Evolutionary conservation across 1,139 yeast genomes (phyloP).

Genomic region (Candida sanyaensis): DNA sequence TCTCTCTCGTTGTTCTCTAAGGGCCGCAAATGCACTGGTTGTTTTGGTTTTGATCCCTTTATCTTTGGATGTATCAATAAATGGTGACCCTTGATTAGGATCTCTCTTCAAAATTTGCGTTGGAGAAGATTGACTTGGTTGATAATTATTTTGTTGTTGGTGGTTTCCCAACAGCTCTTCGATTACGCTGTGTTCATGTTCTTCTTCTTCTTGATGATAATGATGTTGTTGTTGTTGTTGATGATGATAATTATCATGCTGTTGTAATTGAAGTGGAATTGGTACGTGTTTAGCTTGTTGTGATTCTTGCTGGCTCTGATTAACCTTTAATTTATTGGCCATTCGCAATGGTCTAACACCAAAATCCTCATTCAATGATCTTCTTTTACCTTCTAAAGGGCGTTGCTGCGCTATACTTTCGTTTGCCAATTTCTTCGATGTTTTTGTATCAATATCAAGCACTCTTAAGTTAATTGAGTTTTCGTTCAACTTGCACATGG

Average conservation of each 20-base stretch:
- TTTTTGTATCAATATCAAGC: slow-evolving; percentile 11
- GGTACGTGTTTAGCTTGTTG: not conserved
- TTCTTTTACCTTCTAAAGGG: slow-evolving; percentile 31
- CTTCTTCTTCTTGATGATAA: too few relatives aligned
- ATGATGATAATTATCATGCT: not conserved
- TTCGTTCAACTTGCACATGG: slow-evolving; percentile 51
- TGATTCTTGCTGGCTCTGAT: slow-evolving; percentile 5
- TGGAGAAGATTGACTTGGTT: not conserved
- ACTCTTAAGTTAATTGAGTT: slow-evolving; percentile 18
- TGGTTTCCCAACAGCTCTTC: not conserved
- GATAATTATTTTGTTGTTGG: not conserved
- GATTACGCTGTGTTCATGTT: not conserved
- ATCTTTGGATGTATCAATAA: slow-evolving; percentile 3
- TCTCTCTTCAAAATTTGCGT: not conserved
- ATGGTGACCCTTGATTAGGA: slow-evolving; percentile 5
- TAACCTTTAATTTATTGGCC: slow-evolving; percentile 42
- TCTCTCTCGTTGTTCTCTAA: slow-evolving; percentile 8
- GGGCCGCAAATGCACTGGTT: slow-evolving; percentile 7
- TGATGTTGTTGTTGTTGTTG: not conserved
- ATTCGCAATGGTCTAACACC: slow-evolving; percentile 62
- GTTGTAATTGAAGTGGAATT: not conserved
- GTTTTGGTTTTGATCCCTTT: slow-evolving; percentile 4
- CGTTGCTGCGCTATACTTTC: slow-evolving; percentile 50
- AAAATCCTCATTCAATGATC: slow-evolving; percentile 20
- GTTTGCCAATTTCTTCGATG: slow-evolving; percentile 5